Base-by-base conservation (phyloP, 176 grass and related monocot genomes). In the Melocanna baccifera region DNA sequence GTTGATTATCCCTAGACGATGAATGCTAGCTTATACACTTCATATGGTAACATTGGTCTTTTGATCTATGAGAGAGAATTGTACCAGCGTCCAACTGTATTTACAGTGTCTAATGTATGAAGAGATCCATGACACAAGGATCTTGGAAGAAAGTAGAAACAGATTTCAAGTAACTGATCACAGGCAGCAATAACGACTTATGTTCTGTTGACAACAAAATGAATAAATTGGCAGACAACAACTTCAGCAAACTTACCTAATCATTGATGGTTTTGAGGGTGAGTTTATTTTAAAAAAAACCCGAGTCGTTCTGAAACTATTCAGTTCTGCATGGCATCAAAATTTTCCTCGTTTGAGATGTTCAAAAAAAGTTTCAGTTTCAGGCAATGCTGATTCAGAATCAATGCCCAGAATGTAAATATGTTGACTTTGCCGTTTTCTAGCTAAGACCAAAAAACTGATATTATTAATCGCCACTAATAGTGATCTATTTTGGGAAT, bases 371-470 rank as follows among this genome's bases (percentile, higher is more conserved):
- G 40, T 29, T 36, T 73, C 22, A 66, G 29, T 71, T 29, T 65
- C 16, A 36, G 64, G 32, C 28, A 56, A 73, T 37, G 36, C 66
- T 86, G 73, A 69, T 41, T 81, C 52, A 55, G 45, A 82, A 70
- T 71, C 28, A 62, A 19, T 90, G 36, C 55, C 56, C 65, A 77
- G 46, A 86, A 81, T 63, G 52, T 48, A 70, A 67, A 52, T 62
- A 29, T 71, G 53, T 83, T 55, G 30, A 68, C 42, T 22, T 28
- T 62, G 46, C 0, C 19, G 34, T 64, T 46, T 53, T 76, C 12
- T 57, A 71, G 34, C 37, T 82, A 75, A 66, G 37, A 58, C 59
- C 19, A 6, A 34, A 23, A 23, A 75, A 74, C 19, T 51, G 53
- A 81, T 81, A 36, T 1, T 56, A 67, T 29, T 7, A 78, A 30